Evolutionary conservation across 306 rosid species (phyloP).

Genomic region (Prunus davidiana): DNA sequence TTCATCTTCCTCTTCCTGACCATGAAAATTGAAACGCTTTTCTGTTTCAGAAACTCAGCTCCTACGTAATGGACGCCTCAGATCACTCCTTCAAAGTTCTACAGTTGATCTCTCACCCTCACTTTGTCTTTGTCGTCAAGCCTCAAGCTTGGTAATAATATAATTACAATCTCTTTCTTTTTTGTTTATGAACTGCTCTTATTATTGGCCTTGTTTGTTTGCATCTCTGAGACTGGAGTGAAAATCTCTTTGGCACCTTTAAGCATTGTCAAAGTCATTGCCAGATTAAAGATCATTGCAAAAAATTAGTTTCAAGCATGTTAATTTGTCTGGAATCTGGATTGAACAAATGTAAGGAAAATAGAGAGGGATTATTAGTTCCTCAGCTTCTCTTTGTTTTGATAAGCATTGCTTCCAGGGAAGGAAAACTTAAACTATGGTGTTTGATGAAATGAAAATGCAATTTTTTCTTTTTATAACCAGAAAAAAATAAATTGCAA

Average conservation of each 20-base stretch:
- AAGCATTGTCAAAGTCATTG: not conserved
- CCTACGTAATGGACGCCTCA: conserved; percentile 12
- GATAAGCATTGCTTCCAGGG: not conserved
- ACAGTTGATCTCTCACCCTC: conserved; percentile 20
- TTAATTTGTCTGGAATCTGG: not conserved
- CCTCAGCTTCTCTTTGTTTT: not conserved
- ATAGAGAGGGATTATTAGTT: not conserved
- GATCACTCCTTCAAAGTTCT: conserved; percentile 19
- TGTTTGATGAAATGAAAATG: not conserved
- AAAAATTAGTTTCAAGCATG: not conserved
- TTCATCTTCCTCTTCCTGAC: not conserved
- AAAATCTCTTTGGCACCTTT: not conserved
- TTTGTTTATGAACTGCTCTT: not conserved
- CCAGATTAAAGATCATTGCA: not conserved
- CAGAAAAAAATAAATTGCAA: too few species aligned
- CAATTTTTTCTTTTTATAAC: too few species aligned
- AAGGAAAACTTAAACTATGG: not conserved
- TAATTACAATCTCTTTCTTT: not conserved
- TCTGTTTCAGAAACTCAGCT: conserved; percentile 1
- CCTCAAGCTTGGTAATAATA: conserved; percentile 6
- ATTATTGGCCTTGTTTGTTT: not conserved
- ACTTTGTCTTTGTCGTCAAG: not conserved
- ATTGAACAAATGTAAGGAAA: not conserved
- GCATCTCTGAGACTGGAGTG: not conserved
- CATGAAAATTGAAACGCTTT: conserved; percentile 11